phyloP scores from a whole-genome alignment of 2,329 filamentous ascomycete genomes.

The Stagonosporopsis chrysanthemi region DNA sequence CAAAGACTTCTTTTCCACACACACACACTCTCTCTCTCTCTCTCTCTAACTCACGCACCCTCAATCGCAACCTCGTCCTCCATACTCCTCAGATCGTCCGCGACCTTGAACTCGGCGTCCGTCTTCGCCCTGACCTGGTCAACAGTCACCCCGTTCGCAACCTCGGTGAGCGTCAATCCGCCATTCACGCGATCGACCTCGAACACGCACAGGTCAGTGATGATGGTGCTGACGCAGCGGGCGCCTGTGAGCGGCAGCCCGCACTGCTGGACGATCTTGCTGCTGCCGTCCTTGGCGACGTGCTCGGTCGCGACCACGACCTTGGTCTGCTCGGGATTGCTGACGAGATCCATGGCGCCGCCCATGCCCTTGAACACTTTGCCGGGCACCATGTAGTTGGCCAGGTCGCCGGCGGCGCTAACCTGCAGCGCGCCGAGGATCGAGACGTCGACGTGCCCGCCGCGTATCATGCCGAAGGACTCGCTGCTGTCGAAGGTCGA shows the following conservation, averaged over 20 bases:
- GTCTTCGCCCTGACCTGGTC: slow-evolving; percentile 89
- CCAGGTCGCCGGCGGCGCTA: slow-evolving; percentile 77
- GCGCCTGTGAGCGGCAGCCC: slow-evolving; percentile 49
- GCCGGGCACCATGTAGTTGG: slow-evolving; percentile 91
- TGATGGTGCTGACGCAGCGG: slow-evolving; percentile 49
- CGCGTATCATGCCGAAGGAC: slow-evolving; percentile 92
- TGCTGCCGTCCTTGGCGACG: slow-evolving; percentile 87
- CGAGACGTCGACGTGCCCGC: slow-evolving; percentile 83
- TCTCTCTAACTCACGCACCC: slow-evolving; percentile 1
- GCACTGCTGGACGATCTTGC: slow-evolving; percentile 82
- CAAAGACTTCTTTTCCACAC: not conserved
- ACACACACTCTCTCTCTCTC: too few relatives aligned
- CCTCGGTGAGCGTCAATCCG: slow-evolving; percentile 75
- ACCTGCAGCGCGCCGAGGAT: slow-evolving; percentile 94
- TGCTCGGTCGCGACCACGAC: slow-evolving; percentile 95
- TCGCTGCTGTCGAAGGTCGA: slow-evolving; percentile 85
- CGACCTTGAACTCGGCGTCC: slow-evolving; percentile 80
- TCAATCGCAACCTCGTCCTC: slow-evolving; percentile 24
- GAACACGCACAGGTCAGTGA: slow-evolving; percentile 52
- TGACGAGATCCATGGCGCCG: slow-evolving; percentile 89
- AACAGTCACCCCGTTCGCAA: slow-evolving; percentile 84
- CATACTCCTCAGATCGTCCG: slow-evolving; percentile 83
- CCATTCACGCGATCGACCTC: slow-evolving; percentile 75
- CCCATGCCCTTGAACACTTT: slow-evolving; percentile 89
- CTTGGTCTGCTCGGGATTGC: slow-evolving; percentile 81